phyloP scores from a whole-genome alignment of 2,329 filamentous ascomycete species.

The Bimuria novae-zelandiae region DNA sequence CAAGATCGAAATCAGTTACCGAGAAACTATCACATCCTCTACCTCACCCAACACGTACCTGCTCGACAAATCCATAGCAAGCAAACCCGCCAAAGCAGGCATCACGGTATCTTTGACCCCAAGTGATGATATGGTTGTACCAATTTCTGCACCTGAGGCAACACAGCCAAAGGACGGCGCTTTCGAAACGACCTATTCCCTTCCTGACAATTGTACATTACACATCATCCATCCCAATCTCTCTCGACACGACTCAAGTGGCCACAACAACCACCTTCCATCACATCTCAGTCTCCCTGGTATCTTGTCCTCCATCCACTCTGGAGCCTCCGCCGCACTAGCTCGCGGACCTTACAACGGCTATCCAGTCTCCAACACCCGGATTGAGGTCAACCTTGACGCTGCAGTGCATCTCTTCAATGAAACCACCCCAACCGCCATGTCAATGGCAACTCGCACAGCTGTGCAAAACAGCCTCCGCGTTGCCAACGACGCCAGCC shows the following conservation, averaged over 20 bases:
- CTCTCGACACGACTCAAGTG: conserved; percentile 41
- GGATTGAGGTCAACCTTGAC: conserved; percentile 72
- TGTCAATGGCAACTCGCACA: conserved; percentile 66
- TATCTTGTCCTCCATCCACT: conserved; percentile 65
- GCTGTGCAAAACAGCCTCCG: conserved; percentile 71
- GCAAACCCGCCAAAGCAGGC: conserved; percentile 76
- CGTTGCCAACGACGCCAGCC: conserved; percentile 59
- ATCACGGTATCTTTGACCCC: conserved; percentile 73
- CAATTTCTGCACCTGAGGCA: conserved; percentile 20
- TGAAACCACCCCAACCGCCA: conserved; percentile 69
- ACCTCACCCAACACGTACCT: conserved; percentile 63
- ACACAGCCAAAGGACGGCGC: conserved; percentile 31
- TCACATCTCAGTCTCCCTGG: conserved; percentile 56
- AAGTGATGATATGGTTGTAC: conserved; percentile 45
- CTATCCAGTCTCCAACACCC: conserved; percentile 78
- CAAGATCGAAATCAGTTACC: conserved; percentile 92
- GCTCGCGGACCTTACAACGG: conserved; percentile 80
- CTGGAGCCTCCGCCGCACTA: conserved; percentile 81
- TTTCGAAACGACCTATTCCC: conserved; percentile 34
- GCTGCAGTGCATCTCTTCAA: conserved; percentile 66
- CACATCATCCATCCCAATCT: conserved; percentile 60
- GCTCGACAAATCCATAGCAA: conserved; percentile 80
- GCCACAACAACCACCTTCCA: conserved; percentile 56
- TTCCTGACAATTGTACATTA: conserved; percentile 71
- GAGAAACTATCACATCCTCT: conserved; percentile 72